A percentile compares a stretch with the other conserved stretches of the same genome.
phyloP scores from a whole-genome alignment of 1,284 basidiomycete genomes.

The Tremellales sp. region DNA sequence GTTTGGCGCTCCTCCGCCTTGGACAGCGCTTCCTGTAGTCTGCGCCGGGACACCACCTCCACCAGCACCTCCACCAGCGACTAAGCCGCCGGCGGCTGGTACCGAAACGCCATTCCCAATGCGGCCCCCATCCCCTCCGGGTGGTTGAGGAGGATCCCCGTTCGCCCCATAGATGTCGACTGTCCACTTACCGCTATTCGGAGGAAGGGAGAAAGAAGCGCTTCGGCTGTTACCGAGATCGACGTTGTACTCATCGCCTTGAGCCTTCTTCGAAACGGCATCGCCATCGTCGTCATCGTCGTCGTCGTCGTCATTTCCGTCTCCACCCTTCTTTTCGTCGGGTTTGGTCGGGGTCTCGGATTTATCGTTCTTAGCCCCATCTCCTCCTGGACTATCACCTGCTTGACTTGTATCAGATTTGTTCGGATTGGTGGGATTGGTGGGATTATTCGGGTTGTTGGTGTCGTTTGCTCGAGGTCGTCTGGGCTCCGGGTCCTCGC shows the following conservation, averaged over 20 bases:
- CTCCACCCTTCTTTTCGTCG: too few relatives aligned
- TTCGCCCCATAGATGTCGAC: constrained; percentile 8
- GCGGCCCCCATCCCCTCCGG: too few relatives aligned
- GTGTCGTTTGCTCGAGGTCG: background rate
- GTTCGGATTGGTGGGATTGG: background rate
- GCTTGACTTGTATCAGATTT: too few relatives aligned
- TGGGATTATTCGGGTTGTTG: background rate
- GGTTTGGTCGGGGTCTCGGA: too few relatives aligned
- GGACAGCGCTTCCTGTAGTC: too few relatives aligned
- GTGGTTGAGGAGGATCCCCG: constrained; percentile 12
- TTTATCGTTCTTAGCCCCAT: too few relatives aligned
- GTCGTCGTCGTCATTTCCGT: constrained; percentile 11
- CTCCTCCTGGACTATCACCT: too few relatives aligned
- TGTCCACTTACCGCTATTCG: constrained; percentile 12
- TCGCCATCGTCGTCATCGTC: constrained; percentile 17
- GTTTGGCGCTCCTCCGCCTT: too few relatives aligned
- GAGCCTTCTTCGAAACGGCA: constrained; percentile 10
- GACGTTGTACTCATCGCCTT: constrained; percentile 12
- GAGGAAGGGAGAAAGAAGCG: constrained; percentile 18
- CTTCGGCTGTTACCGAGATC: constrained; percentile 21
- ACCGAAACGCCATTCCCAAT: too few relatives aligned
- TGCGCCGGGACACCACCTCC: too few relatives aligned
- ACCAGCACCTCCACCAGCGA: too few relatives aligned
- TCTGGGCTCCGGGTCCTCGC: background rate
- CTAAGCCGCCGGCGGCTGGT: too few relatives aligned